Evolutionary conservation across 106 monocot genomes (phyloP).

Genomic region (Xerophyta viscosa): DNA sequence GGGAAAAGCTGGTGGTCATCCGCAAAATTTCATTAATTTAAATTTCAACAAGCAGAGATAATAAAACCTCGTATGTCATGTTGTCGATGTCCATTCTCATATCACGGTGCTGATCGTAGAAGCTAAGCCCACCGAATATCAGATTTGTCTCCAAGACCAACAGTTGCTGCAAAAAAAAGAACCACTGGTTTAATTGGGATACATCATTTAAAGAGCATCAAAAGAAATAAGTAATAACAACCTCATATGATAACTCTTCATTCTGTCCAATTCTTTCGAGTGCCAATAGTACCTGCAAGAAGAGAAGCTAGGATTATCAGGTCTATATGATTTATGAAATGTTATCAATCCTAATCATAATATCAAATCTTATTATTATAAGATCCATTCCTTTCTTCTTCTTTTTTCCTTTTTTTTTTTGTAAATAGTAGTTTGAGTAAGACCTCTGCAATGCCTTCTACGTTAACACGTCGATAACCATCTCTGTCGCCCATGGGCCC

Average conservation of each 20-base stretch:
- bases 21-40: neutral
- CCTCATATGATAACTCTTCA: conserved; percentile 53
- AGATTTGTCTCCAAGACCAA: conserved; percentile 50
- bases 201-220: neutral
- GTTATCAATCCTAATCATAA: too few species aligned
- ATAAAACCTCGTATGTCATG: conserved; percentile 81
- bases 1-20: too few species aligned
- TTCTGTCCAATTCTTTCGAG: conserved; percentile 57
- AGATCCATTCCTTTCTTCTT: neutral
- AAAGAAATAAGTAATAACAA: conserved; percentile 11
- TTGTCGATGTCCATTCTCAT: conserved; percentile 96
- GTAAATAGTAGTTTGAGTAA: neutral
- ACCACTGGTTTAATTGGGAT: neutral
- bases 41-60: neutral
- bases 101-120: conserved; percentile 69
- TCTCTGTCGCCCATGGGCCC: conserved; percentile 20
- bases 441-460: conserved; percentile 66
- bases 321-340: too few species aligned
- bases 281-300: conserved; percentile 45
- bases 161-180: conserved; percentile 45
- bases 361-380: too few species aligned
- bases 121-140: conserved; percentile 38
- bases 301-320: neutral
- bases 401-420: too few species aligned
- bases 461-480: conserved; percentile 19